Conservation (phyloP, 805 yeast genomes). For the Candida dendrica region DNA sequence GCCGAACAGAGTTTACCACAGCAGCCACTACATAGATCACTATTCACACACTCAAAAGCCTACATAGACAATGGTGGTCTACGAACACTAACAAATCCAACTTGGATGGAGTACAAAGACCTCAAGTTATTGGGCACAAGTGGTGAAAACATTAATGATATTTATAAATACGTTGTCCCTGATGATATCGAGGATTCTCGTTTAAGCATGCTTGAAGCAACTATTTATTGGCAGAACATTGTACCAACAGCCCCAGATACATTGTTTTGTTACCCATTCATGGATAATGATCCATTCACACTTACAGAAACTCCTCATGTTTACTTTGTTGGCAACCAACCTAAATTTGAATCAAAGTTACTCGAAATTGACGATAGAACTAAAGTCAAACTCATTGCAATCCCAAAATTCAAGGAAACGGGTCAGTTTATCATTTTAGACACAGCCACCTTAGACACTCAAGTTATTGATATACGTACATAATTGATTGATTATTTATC, state of each 20-base stretch:
- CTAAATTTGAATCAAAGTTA: slow-evolving; percentile 42
- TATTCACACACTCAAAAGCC: slow-evolving; percentile 43
- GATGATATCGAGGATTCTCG: slow-evolving; percentile 28
- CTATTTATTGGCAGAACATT: slow-evolving; percentile 76
- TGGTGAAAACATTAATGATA: slow-evolving; percentile 82
- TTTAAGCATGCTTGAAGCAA: slow-evolving; percentile 53
- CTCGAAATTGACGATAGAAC: slow-evolving; percentile 29
- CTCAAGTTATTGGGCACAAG: slow-evolving; percentile 61
- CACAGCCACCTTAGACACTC: slow-evolving; percentile 46
- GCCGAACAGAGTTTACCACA: slow-evolving; percentile 83
- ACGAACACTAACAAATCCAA: slow-evolving; percentile 60
- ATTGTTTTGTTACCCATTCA: slow-evolving; percentile 79
- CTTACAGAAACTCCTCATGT: slow-evolving; percentile 79
- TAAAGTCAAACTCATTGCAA: slow-evolving; percentile 47
- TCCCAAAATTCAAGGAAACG: slow-evolving; percentile 65
- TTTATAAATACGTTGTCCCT: slow-evolving; percentile 56
- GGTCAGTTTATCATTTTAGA: slow-evolving; percentile 63
- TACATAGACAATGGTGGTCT: slow-evolving; percentile 33
- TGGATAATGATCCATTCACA: slow-evolving; percentile 71
- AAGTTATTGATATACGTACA: slow-evolving; percentile 29
- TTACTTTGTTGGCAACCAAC: slow-evolving; percentile 82
- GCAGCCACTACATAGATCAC: slow-evolving; percentile 76
- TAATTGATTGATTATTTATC: not conserved
- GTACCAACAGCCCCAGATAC: slow-evolving; percentile 97
- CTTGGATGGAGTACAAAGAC: slow-evolving; percentile 55